phyloP scores from a whole-genome alignment of 345 rosid genomes.

The Cardiospermum halicacabum region DNA sequence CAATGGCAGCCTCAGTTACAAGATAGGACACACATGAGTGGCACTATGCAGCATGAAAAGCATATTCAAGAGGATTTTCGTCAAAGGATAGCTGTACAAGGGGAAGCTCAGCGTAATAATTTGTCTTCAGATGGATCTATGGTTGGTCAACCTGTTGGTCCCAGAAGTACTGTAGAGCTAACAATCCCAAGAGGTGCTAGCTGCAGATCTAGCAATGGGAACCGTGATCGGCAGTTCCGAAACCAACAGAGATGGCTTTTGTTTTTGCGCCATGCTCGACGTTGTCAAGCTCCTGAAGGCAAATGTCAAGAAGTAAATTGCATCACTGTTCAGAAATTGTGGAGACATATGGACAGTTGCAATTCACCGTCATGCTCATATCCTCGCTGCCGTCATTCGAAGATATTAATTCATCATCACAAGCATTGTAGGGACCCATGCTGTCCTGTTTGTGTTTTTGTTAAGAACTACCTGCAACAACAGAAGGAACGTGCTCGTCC shows the following conservation, averaged over 20 bases:
- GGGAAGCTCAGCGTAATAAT: slow-evolving; percentile 76
- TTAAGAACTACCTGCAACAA: slow-evolving; percentile 48
- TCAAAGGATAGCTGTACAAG: slow-evolving; percentile 65
- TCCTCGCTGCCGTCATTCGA: slow-evolving; percentile 78
- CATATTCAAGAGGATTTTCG: slow-evolving; percentile 69
- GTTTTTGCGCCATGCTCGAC: slow-evolving; percentile 80
- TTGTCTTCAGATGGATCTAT: slow-evolving; percentile 53
- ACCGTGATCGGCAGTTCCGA: slow-evolving; percentile 51
- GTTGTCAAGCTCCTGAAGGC: slow-evolving; percentile 78
- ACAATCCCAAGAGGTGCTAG: slow-evolving; percentile 36
- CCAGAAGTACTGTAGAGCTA: slow-evolving; percentile 42
- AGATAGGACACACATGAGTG: slow-evolving; percentile 41
- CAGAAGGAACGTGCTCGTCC: slow-evolving; percentile 49
- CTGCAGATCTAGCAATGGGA: slow-evolving; percentile 48
- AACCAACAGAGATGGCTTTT: slow-evolving; percentile 87
- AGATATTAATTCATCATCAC: slow-evolving; percentile 56
- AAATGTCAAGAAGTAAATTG: slow-evolving; percentile 69
- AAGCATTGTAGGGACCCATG: slow-evolving; percentile 53
- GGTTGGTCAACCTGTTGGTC: slow-evolving; percentile 38
- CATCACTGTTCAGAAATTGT: slow-evolving; percentile 51
- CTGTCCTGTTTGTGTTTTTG: slow-evolving; percentile 94
- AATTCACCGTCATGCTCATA: slow-evolving; percentile 45
- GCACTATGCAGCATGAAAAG: slow-evolving; percentile 54
- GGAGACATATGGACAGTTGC: slow-evolving; percentile 78
- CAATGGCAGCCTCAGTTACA: slow-evolving; percentile 63